These are phyloP conservation scores for Xerocomus minutiporus DNA, from an alignment of 1,284 basidiomycete species.

Conservation along the genomic window DNA sequence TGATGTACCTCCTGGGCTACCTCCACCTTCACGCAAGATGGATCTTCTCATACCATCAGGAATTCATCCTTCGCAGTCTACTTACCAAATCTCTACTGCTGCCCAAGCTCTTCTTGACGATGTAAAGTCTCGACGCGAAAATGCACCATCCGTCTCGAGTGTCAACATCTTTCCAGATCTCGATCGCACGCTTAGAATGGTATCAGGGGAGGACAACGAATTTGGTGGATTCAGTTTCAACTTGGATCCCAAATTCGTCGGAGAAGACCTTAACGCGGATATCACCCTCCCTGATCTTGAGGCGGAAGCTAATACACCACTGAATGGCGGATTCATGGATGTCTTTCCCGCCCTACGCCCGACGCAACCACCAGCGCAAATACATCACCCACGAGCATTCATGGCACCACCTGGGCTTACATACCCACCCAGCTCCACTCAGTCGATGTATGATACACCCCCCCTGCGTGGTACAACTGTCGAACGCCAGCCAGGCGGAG, in stretches of 20 bases:
- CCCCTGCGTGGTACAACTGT: conserved; percentile 36
- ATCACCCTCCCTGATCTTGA: conserved; percentile 51
- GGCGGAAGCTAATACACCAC: conserved; percentile 48
- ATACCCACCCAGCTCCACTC: conserved; percentile 43
- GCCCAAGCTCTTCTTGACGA: conserved; percentile 83
- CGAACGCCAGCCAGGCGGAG: conserved; percentile 45
- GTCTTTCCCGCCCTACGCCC: conserved; percentile 58
- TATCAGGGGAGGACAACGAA: conserved; percentile 53
- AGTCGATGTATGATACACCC: conserved; percentile 52
- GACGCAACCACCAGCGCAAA: conserved; percentile 21
- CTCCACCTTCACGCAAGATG: conserved; percentile 46
- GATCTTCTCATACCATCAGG: conserved; percentile 53
- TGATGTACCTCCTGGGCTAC: conserved; percentile 58
- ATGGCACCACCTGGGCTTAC: conserved; percentile 50
- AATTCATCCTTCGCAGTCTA: conserved; percentile 53
- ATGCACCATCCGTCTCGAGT: conserved; percentile 41
- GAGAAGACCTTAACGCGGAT: conserved; percentile 41
- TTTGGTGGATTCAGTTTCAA: conserved; percentile 76
- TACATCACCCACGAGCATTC: conserved; percentile 35
- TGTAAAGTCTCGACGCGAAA: conserved; percentile 71
- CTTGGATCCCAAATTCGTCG: conserved; percentile 69
- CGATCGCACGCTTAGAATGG: conserved; percentile 70
- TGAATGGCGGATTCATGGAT: conserved; percentile 59
- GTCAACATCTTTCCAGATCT: conserved; percentile 87
- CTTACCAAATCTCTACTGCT: conserved; percentile 83